Conservation (phyloP, 768 basidiomycete genomes). For the Lactifluus echinatus region DNA sequence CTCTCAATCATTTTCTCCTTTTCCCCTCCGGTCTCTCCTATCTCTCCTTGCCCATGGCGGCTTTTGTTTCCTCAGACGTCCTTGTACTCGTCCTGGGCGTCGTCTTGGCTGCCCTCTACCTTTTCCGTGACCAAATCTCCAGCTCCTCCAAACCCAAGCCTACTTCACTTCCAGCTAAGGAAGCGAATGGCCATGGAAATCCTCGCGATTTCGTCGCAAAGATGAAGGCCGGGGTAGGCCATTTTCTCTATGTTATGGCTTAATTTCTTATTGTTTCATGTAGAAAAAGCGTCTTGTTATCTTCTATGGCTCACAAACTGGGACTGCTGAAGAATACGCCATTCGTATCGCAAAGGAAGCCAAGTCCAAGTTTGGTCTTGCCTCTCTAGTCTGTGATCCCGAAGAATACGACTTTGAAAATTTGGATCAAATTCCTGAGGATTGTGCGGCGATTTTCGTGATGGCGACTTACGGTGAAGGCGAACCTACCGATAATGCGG, state of each 20-base stretch:
- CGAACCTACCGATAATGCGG: slow-evolving; percentile 97
- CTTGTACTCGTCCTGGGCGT: slow-evolving; percentile 66
- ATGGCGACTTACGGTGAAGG: slow-evolving; percentile 99
- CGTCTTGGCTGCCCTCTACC: slow-evolving; percentile 65
- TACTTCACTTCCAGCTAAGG: slow-evolving; percentile 33
- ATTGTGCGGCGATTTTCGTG: slow-evolving; percentile 86
- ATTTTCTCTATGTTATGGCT: not conserved
- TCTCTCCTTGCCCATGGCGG: slow-evolving; percentile 36
- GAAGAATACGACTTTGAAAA: slow-evolving; percentile 99
- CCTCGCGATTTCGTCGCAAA: slow-evolving; percentile 92
- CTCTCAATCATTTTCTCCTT: slow-evolving; percentile 10
- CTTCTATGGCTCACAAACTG: slow-evolving; percentile 98
- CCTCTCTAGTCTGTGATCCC: slow-evolving; percentile 94
- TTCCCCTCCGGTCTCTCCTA: not conserved
- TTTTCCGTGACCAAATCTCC: slow-evolving; percentile 79
- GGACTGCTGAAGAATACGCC: slow-evolving; percentile 97
- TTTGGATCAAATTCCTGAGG: slow-evolving; percentile 82
- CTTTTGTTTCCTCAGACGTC: slow-evolving; percentile 61
- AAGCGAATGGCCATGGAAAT: slow-evolving; percentile 61
- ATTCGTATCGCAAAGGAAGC: slow-evolving; percentile 97
- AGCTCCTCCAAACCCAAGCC: slow-evolving; percentile 47
- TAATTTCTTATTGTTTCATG: slow-evolving; percentile 4
- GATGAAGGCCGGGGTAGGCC: slow-evolving; percentile 86
- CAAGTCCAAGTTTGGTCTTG: slow-evolving; percentile 90
- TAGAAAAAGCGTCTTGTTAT: slow-evolving; percentile 97